Percentiles rank a stretch among this genome's conserved stretches.
Evolutionary conservation across 2,329 filamentous ascomycete genomes (phyloP).

Genomic region (Fusarium liriodendri): DNA sequence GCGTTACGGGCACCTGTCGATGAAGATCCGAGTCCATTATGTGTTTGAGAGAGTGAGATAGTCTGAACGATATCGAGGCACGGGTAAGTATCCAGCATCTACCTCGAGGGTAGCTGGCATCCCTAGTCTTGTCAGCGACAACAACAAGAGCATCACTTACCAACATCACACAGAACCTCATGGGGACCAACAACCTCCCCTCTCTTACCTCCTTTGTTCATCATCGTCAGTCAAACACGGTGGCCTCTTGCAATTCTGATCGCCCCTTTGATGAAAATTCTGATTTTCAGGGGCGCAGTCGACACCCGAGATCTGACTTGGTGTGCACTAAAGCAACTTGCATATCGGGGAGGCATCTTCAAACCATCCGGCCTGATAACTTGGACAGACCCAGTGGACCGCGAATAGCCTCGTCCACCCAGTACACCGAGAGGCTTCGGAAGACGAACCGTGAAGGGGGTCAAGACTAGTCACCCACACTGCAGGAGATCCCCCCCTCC

Average conservation of each 20-base stretch:
- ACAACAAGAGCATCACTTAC: background rate
- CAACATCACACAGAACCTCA: background rate
- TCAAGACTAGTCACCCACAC: conserved; percentile 20
- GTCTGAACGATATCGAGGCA: background rate
- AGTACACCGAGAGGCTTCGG: conserved; percentile 12
- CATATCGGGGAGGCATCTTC: background rate
- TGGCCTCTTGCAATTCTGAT: conserved; percentile 5
- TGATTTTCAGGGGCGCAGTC: background rate
- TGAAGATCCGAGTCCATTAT: background rate
- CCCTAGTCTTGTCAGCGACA: background rate
- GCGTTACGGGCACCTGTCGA: conserved; percentile 24
- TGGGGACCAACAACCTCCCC: background rate
- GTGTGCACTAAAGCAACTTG: background rate
- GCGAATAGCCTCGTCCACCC: conserved; percentile 3
- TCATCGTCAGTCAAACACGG: conserved; percentile 3
- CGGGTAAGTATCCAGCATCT: background rate
- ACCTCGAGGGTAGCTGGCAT: background rate
- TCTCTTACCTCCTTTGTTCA: background rate
- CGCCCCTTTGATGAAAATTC: background rate
- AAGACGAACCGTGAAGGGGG: conserved; percentile 22
- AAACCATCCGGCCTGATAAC: background rate
- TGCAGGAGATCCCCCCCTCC: conserved; percentile 20
- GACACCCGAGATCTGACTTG: background rate
- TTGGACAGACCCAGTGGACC: background rate
- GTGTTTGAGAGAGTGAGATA: background rate